Conservation (phyloP, 78 protist species). For the Planoprotostelium fungivorum region DNA sequence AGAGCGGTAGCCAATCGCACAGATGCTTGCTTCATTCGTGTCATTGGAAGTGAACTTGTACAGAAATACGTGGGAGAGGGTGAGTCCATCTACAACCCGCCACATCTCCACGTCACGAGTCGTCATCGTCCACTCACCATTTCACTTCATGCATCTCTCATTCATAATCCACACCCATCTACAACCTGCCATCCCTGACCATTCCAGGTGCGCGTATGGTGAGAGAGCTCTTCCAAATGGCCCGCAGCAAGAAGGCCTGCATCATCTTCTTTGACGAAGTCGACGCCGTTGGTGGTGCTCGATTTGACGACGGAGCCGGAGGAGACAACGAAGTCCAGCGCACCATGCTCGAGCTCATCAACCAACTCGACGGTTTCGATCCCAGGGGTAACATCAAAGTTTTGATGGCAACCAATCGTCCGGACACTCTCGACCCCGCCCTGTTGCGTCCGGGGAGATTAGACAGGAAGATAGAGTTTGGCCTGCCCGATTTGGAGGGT, state of each 20-base stretch:
- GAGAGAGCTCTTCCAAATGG: constrained; percentile 98
- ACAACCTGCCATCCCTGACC: neutral
- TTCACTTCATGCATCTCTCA: too few relatives aligned
- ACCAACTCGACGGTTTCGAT: constrained; percentile 99
- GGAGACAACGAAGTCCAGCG: constrained; percentile 99
- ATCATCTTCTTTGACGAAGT: constrained; percentile 98
- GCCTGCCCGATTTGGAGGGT: constrained; percentile 96
- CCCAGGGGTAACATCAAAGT: constrained; percentile 99
- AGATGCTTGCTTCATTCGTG: constrained; percentile 99
- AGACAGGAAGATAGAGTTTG: constrained; percentile 97
- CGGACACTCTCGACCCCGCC: constrained; percentile 99
- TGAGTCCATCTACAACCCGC: too few relatives aligned
- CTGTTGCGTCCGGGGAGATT: constrained; percentile 98
- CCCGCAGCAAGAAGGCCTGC: constrained; percentile 95
- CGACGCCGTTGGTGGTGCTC: constrained; percentile 98
- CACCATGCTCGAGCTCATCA: constrained; percentile 99
- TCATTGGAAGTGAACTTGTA: constrained; percentile 98
- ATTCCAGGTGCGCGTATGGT: constrained; percentile 97
- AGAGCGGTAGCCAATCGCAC: constrained; percentile 99
- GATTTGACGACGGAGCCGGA: constrained; percentile 95
- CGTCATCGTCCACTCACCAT: too few relatives aligned
- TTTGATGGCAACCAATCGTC: constrained; percentile 98
- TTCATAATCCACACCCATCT: too few relatives aligned
- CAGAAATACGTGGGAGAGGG: constrained; percentile 96
- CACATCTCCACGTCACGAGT: too few relatives aligned